These are phyloP conservation scores for Synchytrium microbalum DNA, from an alignment of 371 early-diverging fungal species.

Conservation along the genomic window DNA sequence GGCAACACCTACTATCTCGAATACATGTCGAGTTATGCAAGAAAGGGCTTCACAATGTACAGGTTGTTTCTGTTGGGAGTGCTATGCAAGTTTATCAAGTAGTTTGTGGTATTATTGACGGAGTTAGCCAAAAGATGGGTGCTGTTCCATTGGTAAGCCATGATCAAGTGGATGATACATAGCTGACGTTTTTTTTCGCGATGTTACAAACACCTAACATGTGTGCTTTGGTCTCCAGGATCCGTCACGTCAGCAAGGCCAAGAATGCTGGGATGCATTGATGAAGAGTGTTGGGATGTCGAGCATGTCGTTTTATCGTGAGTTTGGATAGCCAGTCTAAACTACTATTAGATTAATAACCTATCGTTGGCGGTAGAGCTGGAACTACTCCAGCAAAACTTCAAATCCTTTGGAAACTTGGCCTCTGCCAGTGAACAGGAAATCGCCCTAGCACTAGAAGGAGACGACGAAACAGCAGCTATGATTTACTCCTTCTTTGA, in stretches of 20 bases:
- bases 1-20: too few species aligned
- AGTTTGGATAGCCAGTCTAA: neutral
- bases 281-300: neutral
- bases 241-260: too few species aligned
- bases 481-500: neutral
- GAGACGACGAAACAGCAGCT: neutral
- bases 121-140: neutral
- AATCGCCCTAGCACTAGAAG: neutral
- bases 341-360: too few species aligned
- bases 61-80: neutral
- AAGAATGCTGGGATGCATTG: neutral
- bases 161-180: too few species aligned
- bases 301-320: neutral
- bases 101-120: neutral
- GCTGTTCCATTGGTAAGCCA: too few species aligned
- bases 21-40: too few species aligned
- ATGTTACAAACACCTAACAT: too few species aligned
- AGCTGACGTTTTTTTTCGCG: too few species aligned
- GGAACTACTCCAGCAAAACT: neutral
- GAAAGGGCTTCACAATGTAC: too few species aligned
- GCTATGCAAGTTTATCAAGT: neutral
- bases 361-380: neutral
- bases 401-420: neutral
- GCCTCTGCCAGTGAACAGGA: neutral
- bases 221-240: too few species aligned